These are phyloP conservation scores for Manihot esculenta DNA, from an alignment of 441 rosid genomes.

Conservation along the genomic window DNA sequence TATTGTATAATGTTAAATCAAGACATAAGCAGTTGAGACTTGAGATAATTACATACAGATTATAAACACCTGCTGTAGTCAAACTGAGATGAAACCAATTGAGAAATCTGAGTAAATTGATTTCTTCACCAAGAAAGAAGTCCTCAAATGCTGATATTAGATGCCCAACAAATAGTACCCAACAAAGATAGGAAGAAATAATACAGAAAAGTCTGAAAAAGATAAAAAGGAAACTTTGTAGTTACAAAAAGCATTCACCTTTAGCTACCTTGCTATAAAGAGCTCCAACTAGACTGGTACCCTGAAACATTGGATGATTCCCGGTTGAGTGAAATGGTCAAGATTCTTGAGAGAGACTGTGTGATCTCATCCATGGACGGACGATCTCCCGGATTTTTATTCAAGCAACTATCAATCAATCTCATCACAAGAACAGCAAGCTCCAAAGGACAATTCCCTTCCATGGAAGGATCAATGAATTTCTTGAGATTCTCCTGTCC, in stretches of 20 bases:
- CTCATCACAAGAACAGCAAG: constrained; percentile 34
- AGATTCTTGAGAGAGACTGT: constrained; percentile 48
- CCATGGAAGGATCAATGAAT: constrained; percentile 39
- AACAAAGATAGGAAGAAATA: not conserved
- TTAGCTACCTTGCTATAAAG: constrained; percentile 10
- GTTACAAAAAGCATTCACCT: not conserved
- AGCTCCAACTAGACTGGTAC: constrained; percentile 9
- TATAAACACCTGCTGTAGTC: not conserved
- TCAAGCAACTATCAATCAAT: constrained; percentile 52
- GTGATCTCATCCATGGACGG: constrained; percentile 67
- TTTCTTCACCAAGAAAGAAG: no score
- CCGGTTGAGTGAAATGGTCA: constrained; percentile 38
- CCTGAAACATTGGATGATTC: constrained; percentile 32
- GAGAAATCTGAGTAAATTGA: not conserved
- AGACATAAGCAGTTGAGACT: not conserved
- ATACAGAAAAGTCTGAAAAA: not conserved
- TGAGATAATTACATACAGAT: not conserved
- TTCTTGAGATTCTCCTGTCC: constrained; percentile 30
- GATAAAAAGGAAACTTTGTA: not conserved
- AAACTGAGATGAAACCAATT: not conserved
- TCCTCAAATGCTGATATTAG: no score
- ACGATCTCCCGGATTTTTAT: constrained; percentile 53
- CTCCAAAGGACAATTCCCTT: constrained; percentile 44
- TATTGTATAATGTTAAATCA: not conserved
- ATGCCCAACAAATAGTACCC: no score